Base-by-base conservation (phyloP, 192 early-diverging fungal genomes). In the Allomyces macrogynus region DNA sequence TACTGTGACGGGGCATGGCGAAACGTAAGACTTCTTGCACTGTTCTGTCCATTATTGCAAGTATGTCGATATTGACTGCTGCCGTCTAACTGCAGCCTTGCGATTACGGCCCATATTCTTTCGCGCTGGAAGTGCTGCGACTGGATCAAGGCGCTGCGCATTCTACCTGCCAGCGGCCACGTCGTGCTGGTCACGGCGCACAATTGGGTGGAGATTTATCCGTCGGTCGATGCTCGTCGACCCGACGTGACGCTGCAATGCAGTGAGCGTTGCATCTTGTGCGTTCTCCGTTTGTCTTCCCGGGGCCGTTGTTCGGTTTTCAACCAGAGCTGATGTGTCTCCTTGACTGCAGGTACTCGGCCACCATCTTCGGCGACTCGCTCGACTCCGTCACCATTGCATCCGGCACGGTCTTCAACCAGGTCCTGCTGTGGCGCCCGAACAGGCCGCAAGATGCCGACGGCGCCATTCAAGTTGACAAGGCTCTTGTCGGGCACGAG, bases 331-430 rank as follows among this genome's bases (percentile, higher is more conserved):
- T 40, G 32, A 40, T 40, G 4, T 7, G 32, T 8, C 32, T n/a
- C 7, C 7, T 40, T 7, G 32, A 40, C 7, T 7, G 24, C 16
- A 69, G 68, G 61, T 90, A 90, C 71, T 78, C 86, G 1, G 88
- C 88, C 0, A 79, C 81, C 40, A 82, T 92, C 61, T 78, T 75
- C 65, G 86, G 86, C n/a, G 64, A 68, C 5, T 80, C 75, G 0
- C 43, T 73, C 10, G 74, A 72, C 12, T 70, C 67, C 0, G 61
- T 90, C 7, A 66, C 72, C 16, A 72, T 91, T 11, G 86, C 85
- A 0, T 81, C 82, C 0, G 91, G 91, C 0, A 93, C 91, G 9
- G 89, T 90, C 10, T 91, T 90, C 70, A 89, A 88, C 73, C 77
- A 91, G 60, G 82, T 89, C 0, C 72, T 87, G 64, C 61, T 90